Percentiles rank a stretch among this genome's conserved stretches.
phyloP scores from a whole-genome alignment of 495 filamentous ascomycete genomes.

The Clohesyomyces aquaticus region DNA sequence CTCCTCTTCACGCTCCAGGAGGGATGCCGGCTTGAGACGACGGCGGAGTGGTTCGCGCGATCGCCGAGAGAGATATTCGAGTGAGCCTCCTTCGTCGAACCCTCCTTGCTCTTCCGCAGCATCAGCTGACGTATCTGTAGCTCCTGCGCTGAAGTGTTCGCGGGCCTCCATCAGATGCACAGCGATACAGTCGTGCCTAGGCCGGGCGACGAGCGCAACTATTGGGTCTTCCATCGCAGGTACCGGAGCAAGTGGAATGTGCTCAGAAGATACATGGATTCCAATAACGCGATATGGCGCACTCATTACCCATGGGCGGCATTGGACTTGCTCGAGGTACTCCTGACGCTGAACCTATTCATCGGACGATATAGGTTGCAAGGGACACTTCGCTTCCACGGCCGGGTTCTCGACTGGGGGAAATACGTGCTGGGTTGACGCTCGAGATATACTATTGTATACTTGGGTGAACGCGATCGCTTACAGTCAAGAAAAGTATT shows the following conservation, averaged over 20 bases:
- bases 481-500: too few relatives aligned
- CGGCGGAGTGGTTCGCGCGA: slow-evolving; percentile 24
- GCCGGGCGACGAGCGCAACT: background rate
- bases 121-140: background rate
- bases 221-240: slow-evolving; percentile 2
- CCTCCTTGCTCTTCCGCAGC: background rate
- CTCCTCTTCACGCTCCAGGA: slow-evolving; percentile 21
- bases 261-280: background rate
- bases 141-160: slow-evolving; percentile 26
- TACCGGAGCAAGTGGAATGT: background rate
- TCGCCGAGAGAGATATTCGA: slow-evolving; percentile 17
- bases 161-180: slow-evolving; percentile 21
- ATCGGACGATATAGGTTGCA: slow-evolving; percentile 27
- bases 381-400: background rate
- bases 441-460: too few relatives aligned
- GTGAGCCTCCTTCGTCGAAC: background rate
- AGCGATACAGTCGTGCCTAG: slow-evolving; percentile 17
- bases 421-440: too few relatives aligned
- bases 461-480: too few relatives aligned
- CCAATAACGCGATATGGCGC: background rate
- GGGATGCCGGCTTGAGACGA: slow-evolving; percentile 18
- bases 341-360: slow-evolving; percentile 26
- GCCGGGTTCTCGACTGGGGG: slow-evolving; percentile 3
- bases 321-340: slow-evolving; percentile 3
- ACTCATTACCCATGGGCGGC: slow-evolving; percentile 2